Evolutionary conservation across 257 asterid genomes (phyloP).

Genomic region (Solanum pimpinellifolium): DNA sequence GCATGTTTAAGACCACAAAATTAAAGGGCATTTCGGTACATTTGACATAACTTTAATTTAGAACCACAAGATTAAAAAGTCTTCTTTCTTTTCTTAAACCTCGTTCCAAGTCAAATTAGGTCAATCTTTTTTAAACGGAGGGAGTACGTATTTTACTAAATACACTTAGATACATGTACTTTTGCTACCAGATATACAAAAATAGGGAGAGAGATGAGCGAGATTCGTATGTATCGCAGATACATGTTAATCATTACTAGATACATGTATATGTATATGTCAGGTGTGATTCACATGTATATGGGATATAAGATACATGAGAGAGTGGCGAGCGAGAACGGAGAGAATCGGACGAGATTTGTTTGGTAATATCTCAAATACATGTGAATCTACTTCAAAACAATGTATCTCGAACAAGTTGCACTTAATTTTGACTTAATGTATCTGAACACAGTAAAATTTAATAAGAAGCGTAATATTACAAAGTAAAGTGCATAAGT

Average conservation of each 20-base stretch:
- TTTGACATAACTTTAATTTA: too few species aligned
- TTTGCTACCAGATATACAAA: not conserved
- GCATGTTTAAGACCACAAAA: too few species aligned
- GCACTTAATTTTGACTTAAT: not conserved
- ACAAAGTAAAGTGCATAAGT: not conserved
- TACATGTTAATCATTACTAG: not conserved
- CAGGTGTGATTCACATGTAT: not conserved
- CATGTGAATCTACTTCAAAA: not conserved
- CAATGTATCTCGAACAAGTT: not conserved
- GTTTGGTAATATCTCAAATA: not conserved
- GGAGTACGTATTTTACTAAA: too few species aligned
- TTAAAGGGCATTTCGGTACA: too few species aligned
- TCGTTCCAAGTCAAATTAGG: too few species aligned
- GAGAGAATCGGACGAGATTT: not conserved
- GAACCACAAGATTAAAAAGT: too few species aligned
- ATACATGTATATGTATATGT: not conserved
- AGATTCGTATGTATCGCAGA: not conserved
- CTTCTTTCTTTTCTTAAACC: too few species aligned
- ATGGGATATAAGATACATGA: not conserved
- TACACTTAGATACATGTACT: not conserved
- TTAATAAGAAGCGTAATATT: too few species aligned
- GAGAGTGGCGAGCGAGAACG: not conserved
- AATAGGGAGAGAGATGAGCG: not conserved
- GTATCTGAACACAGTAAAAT: not conserved
- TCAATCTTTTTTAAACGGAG: too few species aligned